Evolutionary conservation across 345 rosid genomes (phyloP).

Genomic region (Lepidium sativum): DNA sequence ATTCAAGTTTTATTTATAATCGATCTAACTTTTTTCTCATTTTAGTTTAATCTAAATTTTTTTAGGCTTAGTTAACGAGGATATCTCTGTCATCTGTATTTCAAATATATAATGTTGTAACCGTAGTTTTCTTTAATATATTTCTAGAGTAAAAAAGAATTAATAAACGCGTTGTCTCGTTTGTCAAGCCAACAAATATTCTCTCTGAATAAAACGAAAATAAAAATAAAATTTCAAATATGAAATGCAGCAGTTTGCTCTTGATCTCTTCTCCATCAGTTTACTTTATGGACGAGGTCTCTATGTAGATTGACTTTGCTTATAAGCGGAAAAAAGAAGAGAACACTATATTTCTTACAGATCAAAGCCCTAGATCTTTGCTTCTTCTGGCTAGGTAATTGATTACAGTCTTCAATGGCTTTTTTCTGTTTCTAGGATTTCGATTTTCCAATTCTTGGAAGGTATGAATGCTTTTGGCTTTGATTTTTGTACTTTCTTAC

Average conservation of each 20-base stretch:
- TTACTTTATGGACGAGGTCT: constrained; percentile 25
- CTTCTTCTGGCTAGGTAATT: neutral
- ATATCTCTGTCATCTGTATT: too few species aligned
- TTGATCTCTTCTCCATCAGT: constrained; percentile 6
- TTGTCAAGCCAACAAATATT: constrained; percentile 19
- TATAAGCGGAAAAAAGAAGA: constrained; percentile 2
- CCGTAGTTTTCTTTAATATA: too few species aligned
- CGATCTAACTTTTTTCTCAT: too few species aligned
- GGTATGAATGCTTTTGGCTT: neutral
- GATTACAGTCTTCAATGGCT: neutral
- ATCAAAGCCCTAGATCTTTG: neutral
- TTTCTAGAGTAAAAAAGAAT: too few species aligned
- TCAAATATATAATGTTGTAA: too few species aligned
- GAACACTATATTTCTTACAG: neutral
- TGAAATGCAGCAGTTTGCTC: constrained; percentile 13
- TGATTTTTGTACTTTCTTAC: neutral
- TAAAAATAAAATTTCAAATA: neutral
- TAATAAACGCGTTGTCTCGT: constrained; percentile 7
- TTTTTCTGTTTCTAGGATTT: constrained; percentile 9
- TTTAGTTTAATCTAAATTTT: too few species aligned
- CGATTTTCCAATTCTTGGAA: neutral
- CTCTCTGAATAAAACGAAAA: neutral
- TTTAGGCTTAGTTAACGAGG: too few species aligned
- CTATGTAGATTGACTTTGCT: constrained; percentile 18
- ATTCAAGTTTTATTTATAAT: too few species aligned